Evolutionary conservation across 106 monocot genomes (phyloP).

Genomic region (Triglochin maritima): DNA sequence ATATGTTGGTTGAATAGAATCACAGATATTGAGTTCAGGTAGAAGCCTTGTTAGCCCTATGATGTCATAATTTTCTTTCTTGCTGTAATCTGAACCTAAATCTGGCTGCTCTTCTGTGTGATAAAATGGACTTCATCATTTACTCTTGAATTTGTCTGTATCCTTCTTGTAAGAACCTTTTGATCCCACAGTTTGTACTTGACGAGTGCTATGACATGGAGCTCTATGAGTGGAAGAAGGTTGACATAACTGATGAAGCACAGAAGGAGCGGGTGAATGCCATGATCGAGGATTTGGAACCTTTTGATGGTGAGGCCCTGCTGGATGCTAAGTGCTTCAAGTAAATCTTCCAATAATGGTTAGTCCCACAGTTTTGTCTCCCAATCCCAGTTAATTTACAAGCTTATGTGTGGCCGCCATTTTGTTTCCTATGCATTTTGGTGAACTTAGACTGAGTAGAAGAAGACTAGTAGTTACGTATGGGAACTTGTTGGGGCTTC

Average conservation of each 20-base stretch:
- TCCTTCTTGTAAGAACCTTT: not conserved
- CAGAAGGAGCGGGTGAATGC: constrained; percentile 30
- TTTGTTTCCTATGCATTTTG: no score
- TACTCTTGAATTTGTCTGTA: not conserved
- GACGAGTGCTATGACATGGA: constrained; percentile 32
- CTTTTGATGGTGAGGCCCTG: constrained; percentile 26
- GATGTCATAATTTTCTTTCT: not conserved
- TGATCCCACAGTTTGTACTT: constrained; percentile 20
- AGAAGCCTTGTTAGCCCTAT: not conserved
- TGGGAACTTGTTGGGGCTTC: no score
- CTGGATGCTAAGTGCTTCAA: constrained; percentile 29
- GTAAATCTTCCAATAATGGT: constrained; percentile 3
- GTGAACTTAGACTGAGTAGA: no score
- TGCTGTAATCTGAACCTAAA: no score
- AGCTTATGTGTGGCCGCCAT: no score
- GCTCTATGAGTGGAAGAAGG: constrained; percentile 28
- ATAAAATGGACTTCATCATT: not conserved
- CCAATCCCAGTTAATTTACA: no score
- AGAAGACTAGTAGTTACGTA: no score
- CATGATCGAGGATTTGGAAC: constrained; percentile 29
- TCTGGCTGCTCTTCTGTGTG: not conserved
- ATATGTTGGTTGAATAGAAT: not conserved
- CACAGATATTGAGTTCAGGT: not conserved
- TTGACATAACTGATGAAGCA: constrained; percentile 18
- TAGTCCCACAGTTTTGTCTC: no score